These are phyloP conservation scores for Boletus vermiculosoides DNA, from an alignment of 768 basidiomycete genomes.

Conservation along the genomic window DNA sequence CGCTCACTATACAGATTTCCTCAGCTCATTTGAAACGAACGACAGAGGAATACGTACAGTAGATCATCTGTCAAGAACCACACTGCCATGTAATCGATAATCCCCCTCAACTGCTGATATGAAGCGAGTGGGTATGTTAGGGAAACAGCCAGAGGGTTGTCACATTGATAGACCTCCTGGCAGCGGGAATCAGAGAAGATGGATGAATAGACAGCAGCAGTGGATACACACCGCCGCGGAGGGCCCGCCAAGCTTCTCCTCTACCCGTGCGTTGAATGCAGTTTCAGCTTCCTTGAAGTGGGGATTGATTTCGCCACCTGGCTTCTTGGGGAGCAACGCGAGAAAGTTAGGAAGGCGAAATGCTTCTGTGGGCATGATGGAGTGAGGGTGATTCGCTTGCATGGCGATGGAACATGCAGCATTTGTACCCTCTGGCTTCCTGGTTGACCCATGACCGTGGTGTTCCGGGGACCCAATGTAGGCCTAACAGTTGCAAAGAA, in stretches of 20 bases:
- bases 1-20: not conserved
- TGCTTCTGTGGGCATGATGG: not conserved
- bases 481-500: not conserved
- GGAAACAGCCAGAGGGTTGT: conserved; percentile 11
- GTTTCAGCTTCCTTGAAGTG: conserved; percentile 23
- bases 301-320: conserved; percentile 28
- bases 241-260: not conserved
- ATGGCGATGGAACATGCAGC: not conserved
- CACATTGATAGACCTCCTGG: conserved; percentile 28
- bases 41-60: not conserved
- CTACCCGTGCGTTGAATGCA: conserved; percentile 4
- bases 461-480: not conserved
- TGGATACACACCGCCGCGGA: not conserved
- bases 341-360: conserved; percentile 28
- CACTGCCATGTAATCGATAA: conserved; percentile 16
- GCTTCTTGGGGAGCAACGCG: conserved; percentile 24
- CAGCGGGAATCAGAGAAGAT: not conserved
- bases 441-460: not conserved
- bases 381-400: too few relatives aligned
- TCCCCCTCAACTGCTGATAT: conserved; percentile 20
- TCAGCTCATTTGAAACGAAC: not conserved
- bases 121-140: conserved; percentile 25
- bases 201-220: too few relatives aligned
- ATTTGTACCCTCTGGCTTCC: not conserved
- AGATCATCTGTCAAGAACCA: too few relatives aligned